phyloP scores from a whole-genome alignment of 257 asterid species.

The Jacaranda mimosifolia region DNA sequence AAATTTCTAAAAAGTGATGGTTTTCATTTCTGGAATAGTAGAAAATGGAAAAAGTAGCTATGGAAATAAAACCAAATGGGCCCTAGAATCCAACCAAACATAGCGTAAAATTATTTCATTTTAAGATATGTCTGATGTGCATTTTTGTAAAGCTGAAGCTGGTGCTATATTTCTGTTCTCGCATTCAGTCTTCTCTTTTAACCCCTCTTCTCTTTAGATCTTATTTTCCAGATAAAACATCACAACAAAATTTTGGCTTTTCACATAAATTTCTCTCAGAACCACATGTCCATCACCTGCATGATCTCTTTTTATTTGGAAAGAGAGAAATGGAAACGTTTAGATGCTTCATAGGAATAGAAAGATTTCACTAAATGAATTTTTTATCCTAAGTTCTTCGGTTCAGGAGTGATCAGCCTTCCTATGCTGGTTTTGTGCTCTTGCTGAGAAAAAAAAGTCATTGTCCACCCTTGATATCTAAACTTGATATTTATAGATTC shows the following conservation, averaged over 20 bases:
- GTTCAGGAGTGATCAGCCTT: constrained; percentile 19
- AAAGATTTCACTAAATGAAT: not conserved
- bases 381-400: constrained; percentile 7
- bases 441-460: constrained; percentile 5
- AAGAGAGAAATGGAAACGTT: not conserved
- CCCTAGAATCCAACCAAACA: too few relatives aligned
- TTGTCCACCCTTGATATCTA: not conserved
- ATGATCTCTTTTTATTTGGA: not conserved
- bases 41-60: too few relatives aligned
- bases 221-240: not conserved
- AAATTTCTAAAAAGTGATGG: too few relatives aligned
- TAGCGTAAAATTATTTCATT: too few relatives aligned
- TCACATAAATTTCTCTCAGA: constrained; percentile 9
- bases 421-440: not conserved
- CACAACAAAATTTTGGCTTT: not conserved
- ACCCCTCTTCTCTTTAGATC: not conserved
- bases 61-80: too few relatives aligned
- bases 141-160: too few relatives aligned
- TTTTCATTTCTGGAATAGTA: too few relatives aligned
- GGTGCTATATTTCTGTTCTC: too few relatives aligned
- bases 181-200: not conserved
- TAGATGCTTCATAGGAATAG: not conserved
- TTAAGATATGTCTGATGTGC: too few relatives aligned
- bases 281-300: constrained; percentile 6
- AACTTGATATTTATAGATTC: not conserved